Evolutionary conservation across 345 rosid species (phyloP), one percentile per base, ranked within the genome.

Genomic region (Noccaea caerulescens): DNA sequence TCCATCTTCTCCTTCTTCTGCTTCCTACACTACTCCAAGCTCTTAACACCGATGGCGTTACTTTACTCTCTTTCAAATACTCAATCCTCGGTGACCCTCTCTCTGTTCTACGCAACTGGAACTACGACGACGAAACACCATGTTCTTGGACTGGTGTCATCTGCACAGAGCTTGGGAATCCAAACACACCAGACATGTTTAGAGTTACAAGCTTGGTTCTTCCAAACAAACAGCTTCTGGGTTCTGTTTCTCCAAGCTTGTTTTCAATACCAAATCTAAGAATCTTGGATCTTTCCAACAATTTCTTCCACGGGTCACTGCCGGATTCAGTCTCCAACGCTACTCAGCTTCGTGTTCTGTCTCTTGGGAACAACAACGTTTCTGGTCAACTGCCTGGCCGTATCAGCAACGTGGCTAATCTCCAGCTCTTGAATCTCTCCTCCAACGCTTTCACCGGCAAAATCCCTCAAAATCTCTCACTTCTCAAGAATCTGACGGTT

Each of bases 61-160:
- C 68, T 54, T 53, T 90, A 25, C 96, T 90, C 73, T 84, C 93
- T 20, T 86, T 90, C 78, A 90, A 85, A 56, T 86, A 90, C 41
- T 82, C 91, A 18, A 80, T 84, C 69, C 82, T 90, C 37, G 73
- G 58, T 3, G 93, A 90, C 78, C 93, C 91, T 7, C 58, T 82
- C 62, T 84, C 80, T 2, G 87, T 79, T 66, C 69, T 90, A 36
- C 50, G 75, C 7, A 71, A 52, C 69, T 90, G 96, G 96, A 87
- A 84, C 83, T 86, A 90, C 9, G 80, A 81, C 8, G 96, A 86
- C 10, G 78, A 10, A 54, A 83, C 84, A 4, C 93, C 96, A 11
- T 90, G 91, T 68, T 79, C 84, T 2, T 87, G 96, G 96, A 81
- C 68, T 4, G 96, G 93, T 55, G 86, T 87, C 0, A 77, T 83